Evolutionary conservation across 331 rosid species (phyloP).

Genomic region (Acacia concinna): DNA sequence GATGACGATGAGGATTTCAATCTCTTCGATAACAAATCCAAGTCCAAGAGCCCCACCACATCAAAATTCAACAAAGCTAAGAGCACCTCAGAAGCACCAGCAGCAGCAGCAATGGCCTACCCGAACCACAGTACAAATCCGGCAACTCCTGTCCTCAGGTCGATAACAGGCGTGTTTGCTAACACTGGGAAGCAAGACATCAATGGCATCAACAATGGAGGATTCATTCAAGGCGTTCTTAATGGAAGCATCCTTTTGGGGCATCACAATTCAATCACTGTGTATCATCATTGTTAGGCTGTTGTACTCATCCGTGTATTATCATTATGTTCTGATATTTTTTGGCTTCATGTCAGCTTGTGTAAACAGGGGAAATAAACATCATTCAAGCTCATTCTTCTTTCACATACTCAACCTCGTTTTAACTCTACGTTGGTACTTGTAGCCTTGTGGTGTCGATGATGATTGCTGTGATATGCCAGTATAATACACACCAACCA

Average conservation of each 20-base stretch:
- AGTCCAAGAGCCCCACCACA: neutral
- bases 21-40: neutral
- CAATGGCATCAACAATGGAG: neutral
- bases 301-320: neutral
- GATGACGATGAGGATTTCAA: constrained; percentile 12
- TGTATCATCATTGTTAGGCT: neutral
- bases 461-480: too few relatives aligned
- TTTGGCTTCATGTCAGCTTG: neutral
- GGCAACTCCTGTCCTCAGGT: neutral
- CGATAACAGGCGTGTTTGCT: neutral
- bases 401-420: too few relatives aligned
- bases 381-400: too few relatives aligned
- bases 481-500: too few relatives aligned
- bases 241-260: neutral
- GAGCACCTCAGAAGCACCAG: neutral
- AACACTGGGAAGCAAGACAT: neutral
- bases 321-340: too few relatives aligned
- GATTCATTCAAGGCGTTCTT: neutral
- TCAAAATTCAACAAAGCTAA: neutral
- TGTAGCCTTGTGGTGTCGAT: too few relatives aligned
- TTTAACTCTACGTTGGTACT: too few relatives aligned
- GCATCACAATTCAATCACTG: neutral
- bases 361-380: too few relatives aligned
- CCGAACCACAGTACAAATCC: neutral
- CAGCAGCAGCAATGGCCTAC: neutral